Conservation (phyloP, 768 basidiomycete genomes). For the Imleria badia region DNA sequence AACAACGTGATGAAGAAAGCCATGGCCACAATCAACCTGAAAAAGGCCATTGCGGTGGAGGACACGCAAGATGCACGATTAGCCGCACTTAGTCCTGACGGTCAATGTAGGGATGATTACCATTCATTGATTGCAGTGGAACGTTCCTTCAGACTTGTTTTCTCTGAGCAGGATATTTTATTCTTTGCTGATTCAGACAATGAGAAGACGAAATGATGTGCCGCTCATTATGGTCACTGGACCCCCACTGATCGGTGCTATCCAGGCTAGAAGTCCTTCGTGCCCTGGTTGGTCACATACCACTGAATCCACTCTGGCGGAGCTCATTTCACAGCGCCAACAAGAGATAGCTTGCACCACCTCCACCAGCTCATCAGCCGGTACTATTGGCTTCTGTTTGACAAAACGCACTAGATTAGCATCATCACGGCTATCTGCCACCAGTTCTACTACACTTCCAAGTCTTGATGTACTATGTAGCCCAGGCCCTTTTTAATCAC, state of each 20-base stretch:
- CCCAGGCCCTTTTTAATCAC: too few species aligned
- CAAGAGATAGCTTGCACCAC: constrained; percentile 45
- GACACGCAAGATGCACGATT: constrained; percentile 68
- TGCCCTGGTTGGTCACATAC: constrained; percentile 85
- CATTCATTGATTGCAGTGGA: constrained; percentile 72
- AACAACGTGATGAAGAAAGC: constrained; percentile 92
- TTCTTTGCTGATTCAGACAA: constrained; percentile 93
- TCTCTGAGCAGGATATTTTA: constrained; percentile 75
- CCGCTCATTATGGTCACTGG: neutral
- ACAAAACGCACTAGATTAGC: too few species aligned
- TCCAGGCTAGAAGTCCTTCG: constrained; percentile 81
- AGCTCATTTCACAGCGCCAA: constrained; percentile 84
- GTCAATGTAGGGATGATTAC: constrained; percentile 53
- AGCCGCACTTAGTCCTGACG: constrained; percentile 44
- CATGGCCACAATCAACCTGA: constrained; percentile 87
- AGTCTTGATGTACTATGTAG: too few species aligned
- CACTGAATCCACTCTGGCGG: constrained; percentile 91
- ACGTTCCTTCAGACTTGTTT: constrained; percentile 81
- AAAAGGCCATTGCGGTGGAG: constrained; percentile 74
- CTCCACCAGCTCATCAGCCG: too few species aligned
- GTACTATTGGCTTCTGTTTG: too few species aligned
- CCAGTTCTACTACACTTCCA: too few species aligned
- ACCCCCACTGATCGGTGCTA: neutral
- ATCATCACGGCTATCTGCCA: too few species aligned
- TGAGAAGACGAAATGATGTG: constrained; percentile 85